Conservation (phyloP, 2,329 filamentous ascomycete genomes). For the Fusarium aywerte region DNA sequence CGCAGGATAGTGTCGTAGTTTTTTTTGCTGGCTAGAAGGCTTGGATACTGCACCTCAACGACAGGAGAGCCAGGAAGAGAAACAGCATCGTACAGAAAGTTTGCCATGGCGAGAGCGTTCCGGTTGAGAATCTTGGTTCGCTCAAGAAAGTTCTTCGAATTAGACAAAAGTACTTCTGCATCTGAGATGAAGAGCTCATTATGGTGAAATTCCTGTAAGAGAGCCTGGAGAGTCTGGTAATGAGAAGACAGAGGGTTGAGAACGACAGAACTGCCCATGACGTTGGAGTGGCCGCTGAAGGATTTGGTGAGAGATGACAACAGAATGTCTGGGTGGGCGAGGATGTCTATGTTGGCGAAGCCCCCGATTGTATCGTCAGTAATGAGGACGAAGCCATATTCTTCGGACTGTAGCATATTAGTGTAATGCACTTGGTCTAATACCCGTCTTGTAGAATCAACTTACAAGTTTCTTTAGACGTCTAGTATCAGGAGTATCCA, state of each 20-base stretch:
- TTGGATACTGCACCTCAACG: slow-evolving; percentile 58
- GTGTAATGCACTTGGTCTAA: background rate
- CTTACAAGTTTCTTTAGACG: slow-evolving; percentile 55
- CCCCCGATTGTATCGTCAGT: slow-evolving; percentile 62
- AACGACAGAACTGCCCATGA: slow-evolving; percentile 63
- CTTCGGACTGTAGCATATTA: slow-evolving; percentile 49
- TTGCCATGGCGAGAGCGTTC: slow-evolving; percentile 57
- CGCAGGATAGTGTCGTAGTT: slow-evolving; percentile 53
- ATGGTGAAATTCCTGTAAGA: slow-evolving; percentile 44
- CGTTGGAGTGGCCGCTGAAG: slow-evolving; percentile 67
- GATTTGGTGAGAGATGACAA: slow-evolving; percentile 67
- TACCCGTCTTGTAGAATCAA: background rate
- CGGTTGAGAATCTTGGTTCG: slow-evolving; percentile 55
- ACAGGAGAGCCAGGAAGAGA: slow-evolving; percentile 51
- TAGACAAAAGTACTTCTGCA: slow-evolving; percentile 57
- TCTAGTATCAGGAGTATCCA: slow-evolving; percentile 49
- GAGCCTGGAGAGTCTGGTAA: slow-evolving; percentile 52
- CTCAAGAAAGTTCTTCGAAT: slow-evolving; percentile 57
- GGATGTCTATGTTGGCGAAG: slow-evolving; percentile 62
- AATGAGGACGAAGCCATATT: slow-evolving; percentile 58
- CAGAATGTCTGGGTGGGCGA: slow-evolving; percentile 61
- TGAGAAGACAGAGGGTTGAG: slow-evolving; percentile 60
- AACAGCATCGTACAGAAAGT: slow-evolving; percentile 50
- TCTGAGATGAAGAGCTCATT: slow-evolving; percentile 62
- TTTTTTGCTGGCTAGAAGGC: slow-evolving; percentile 48